Percentiles rank a stretch among this genome's conserved stretches.
Conservation (phyloP, 2,329 filamentous ascomycete species). For the Acrocalymma vagum region DNA sequence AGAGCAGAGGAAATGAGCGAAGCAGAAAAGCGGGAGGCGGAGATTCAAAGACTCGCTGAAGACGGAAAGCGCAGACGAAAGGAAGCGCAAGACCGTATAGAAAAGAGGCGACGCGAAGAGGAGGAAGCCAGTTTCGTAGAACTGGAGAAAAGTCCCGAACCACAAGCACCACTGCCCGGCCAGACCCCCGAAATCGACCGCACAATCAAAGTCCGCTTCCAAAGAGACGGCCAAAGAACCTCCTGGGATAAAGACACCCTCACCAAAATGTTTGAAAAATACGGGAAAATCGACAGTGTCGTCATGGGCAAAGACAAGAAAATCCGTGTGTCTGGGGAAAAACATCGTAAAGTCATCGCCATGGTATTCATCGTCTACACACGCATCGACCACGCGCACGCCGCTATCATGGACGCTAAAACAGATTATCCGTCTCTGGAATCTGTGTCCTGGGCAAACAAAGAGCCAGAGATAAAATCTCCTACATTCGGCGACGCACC, state of each 20-base stretch:
- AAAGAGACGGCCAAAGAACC: constrained; percentile 54
- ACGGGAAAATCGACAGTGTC: constrained; percentile 65
- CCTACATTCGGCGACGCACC: constrained; percentile 16
- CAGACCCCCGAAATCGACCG: constrained; percentile 63
- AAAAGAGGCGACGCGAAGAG: constrained; percentile 62
- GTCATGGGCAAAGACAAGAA: constrained; percentile 66
- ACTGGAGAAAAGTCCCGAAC: constrained; percentile 41
- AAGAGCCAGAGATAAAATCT: constrained; percentile 58
- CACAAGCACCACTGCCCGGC: constrained; percentile 25
- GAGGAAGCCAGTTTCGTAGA: constrained; percentile 49
- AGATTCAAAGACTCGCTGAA: constrained; percentile 55
- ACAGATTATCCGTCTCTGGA: constrained; percentile 60
- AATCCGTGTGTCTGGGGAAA: constrained; percentile 55
- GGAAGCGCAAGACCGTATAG: constrained; percentile 62
- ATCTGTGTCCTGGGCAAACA: constrained; percentile 63
- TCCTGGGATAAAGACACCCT: constrained; percentile 59
- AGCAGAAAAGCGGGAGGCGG: constrained; percentile 67
- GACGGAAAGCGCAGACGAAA: constrained; percentile 63
- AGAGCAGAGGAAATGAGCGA: constrained; percentile 54
- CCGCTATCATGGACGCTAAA: constrained; percentile 62
- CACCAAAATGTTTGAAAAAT: constrained; percentile 57
- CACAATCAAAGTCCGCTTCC: constrained; percentile 66
- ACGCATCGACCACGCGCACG: constrained; percentile 66
- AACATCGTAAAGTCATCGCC: constrained; percentile 60
- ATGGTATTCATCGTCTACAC: constrained; percentile 65